Evolutionary conservation across 1,284 basidiomycete species (phyloP).

Genomic region (Moesziomyces antarcticus): DNA sequence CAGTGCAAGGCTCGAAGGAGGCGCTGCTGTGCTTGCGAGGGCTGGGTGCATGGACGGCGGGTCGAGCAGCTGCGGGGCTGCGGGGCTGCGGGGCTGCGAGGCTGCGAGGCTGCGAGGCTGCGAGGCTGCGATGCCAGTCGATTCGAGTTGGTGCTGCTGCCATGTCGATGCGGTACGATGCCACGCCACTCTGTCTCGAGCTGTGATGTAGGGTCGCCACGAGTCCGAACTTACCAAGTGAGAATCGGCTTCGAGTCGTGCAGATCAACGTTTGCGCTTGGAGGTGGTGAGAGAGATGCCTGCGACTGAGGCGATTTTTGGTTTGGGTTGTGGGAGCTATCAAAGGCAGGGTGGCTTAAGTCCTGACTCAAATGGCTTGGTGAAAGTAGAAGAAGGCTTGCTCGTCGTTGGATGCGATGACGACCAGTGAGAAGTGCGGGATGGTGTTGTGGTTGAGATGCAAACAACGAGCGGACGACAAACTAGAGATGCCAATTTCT

Average conservation of each 20-base stretch:
- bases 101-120: too few relatives aligned
- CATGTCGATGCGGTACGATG: too few relatives aligned
- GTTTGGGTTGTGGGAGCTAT: conserved; percentile 5
- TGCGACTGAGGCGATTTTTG: conserved; percentile 24
- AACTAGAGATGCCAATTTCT: conserved; percentile 3
- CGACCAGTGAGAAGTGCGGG: conserved; percentile 7
- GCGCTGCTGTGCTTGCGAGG: too few relatives aligned
- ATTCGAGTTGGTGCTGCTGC: too few relatives aligned
- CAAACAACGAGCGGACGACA: not conserved
- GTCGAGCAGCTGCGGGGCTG: too few relatives aligned
- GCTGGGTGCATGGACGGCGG: too few relatives aligned
- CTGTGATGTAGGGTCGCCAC: too few relatives aligned
- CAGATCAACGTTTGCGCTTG: conserved; percentile 3
- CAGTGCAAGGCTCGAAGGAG: too few relatives aligned
- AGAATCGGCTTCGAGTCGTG: conserved; percentile 16
- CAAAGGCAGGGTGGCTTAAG: conserved; percentile 46
- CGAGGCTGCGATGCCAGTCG: too few relatives aligned
- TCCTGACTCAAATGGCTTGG: conserved; percentile 24
- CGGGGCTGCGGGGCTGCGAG: too few relatives aligned
- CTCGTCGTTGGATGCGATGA: conserved; percentile 9
- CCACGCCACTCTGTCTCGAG: too few relatives aligned
- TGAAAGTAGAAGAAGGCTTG: conserved; percentile 5
- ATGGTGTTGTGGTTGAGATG: conserved; percentile 16
- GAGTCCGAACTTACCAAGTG: conserved; percentile 19
- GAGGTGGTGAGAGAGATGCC: conserved; percentile 14